These are phyloP conservation scores for Hamamelis virginiana DNA, from an alignment of 164 flowering plant genomes.

Conservation along the genomic window DNA sequence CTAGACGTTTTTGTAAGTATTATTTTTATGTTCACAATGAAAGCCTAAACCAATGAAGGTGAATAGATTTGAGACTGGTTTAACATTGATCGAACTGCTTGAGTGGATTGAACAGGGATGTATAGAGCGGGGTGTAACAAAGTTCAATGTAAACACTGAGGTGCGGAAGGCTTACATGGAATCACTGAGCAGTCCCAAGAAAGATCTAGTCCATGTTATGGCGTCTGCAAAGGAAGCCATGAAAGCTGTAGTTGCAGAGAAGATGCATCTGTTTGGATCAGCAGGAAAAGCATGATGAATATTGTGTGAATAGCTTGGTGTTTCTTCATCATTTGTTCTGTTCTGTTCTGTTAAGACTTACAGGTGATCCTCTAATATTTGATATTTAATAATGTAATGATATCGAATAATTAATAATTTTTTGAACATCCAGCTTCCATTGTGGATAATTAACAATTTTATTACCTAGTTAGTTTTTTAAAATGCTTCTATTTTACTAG, in stretches of 20 bases:
- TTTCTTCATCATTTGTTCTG: no score
- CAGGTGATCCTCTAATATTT: no score
- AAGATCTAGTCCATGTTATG: slow-evolving; percentile 85
- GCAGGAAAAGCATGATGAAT: slow-evolving; percentile 70
- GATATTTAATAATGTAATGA: no score
- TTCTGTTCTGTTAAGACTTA: no score
- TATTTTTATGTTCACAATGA: background rate
- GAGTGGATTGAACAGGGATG: slow-evolving; percentile 58
- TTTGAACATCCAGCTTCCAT: no score
- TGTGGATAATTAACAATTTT: no score
- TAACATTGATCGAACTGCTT: background rate
- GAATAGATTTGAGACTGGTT: background rate
- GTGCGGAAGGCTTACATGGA: slow-evolving; percentile 92
- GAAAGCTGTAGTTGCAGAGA: slow-evolving; percentile 90
- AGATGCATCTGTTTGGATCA: slow-evolving; percentile 95
- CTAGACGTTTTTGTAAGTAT: background rate
- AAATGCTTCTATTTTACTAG: no score
- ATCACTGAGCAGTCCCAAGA: slow-evolving; percentile 51
- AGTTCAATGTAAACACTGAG: slow-evolving; percentile 98
- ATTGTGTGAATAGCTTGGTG: background rate
- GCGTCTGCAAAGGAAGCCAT: slow-evolving; percentile 82
- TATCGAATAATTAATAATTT: no score
- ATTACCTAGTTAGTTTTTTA: no score
- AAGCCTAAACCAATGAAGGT: background rate
- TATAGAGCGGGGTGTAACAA: slow-evolving; percentile 74